These are phyloP conservation scores for Eurotiales sp. DNA, from an alignment of 2,329 filamentous ascomycete species.

Conservation along the genomic window DNA sequence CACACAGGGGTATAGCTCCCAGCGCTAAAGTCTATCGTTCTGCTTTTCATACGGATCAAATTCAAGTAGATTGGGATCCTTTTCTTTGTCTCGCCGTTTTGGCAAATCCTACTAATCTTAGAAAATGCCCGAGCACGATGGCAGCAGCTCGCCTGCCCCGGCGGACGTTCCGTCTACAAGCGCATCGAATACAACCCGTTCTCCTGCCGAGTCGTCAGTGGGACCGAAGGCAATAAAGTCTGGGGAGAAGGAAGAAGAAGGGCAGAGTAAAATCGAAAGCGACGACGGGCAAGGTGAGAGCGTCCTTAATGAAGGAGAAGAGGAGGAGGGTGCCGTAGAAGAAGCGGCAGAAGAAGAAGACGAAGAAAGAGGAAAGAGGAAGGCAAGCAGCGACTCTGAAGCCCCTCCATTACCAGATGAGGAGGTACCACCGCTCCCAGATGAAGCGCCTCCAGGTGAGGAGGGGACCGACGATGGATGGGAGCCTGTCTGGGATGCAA, in stretches of 20 bases:
- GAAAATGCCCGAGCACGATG: not conserved
- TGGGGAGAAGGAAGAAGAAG: not conserved
- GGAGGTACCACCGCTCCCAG: slow-evolving; percentile 47
- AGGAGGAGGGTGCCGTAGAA: not conserved
- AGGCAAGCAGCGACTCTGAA: slow-evolving; percentile 20
- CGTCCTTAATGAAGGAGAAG: not conserved
- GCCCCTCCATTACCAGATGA: slow-evolving; percentile 41
- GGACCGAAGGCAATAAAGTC: not conserved
- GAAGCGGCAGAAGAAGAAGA: not conserved
- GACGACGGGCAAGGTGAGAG: not conserved
- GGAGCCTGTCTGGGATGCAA: slow-evolving; percentile 73
- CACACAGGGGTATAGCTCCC: not conserved
- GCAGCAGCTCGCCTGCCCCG: not conserved
- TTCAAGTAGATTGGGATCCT: slow-evolving; percentile 11
- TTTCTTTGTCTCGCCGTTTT: not conserved
- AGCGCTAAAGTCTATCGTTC: not conserved
- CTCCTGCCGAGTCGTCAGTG: not conserved
- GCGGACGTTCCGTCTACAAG: not conserved
- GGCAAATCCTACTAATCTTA: slow-evolving; percentile 1
- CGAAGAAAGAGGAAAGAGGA: slow-evolving; percentile 16
- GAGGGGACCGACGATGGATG: slow-evolving; percentile 63
- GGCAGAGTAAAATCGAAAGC: not conserved
- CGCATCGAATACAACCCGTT: slow-evolving; percentile 1
- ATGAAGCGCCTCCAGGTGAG: slow-evolving; percentile 46
- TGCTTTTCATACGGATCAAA: not conserved